Evolutionary conservation across 495 filamentous ascomycete genomes (phyloP), one percentile per base, ranked within the genome.

Genomic region (Penicillium cinerascens): DNA sequence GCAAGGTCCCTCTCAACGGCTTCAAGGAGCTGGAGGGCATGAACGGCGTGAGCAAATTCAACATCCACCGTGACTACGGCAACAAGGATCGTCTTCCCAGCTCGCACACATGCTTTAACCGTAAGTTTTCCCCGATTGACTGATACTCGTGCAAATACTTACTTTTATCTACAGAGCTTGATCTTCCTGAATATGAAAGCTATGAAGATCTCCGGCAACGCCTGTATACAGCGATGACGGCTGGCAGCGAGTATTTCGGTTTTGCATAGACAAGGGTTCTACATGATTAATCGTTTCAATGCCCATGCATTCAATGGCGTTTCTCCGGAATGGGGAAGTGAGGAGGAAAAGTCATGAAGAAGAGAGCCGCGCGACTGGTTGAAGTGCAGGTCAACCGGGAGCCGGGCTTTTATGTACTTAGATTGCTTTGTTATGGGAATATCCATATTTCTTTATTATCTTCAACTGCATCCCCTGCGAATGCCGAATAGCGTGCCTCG

Each of bases 21-120:
- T 99, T 99, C 80, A 96, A 93, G 73, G 92, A 99, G 69, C 83
- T 99, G 20, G 93, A 99, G 72, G 93, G 93, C 55, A 99, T 99
- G 93, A 97, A 99, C 67, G 93, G 93, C 40, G 87, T 99, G 73
- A 95, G 87, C 69, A 83, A 87, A 55, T 99, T 99, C 85, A 99
- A 96, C 71, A 97, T 99, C 59, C 93, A 99, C 67, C 88, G 93
- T 44, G 95, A 97, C 68, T 97, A 96, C 71, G 93, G 93, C 54
- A 95, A 87, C 79, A 97, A 97, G 73, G 92, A 97, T 65, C 86
- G 95, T 49, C 82, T 99, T 48, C 93, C 93, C 56, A 95, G 88
- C 64, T 92, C 90, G 39, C 93, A 99, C 70, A 99, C 93, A 49
- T 99, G 93, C 77, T 99, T 99, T 76, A 99, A 99, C 69, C 93